Base-by-base conservation (phyloP, 129 eudicot species). In the Arctium lappa region DNA sequence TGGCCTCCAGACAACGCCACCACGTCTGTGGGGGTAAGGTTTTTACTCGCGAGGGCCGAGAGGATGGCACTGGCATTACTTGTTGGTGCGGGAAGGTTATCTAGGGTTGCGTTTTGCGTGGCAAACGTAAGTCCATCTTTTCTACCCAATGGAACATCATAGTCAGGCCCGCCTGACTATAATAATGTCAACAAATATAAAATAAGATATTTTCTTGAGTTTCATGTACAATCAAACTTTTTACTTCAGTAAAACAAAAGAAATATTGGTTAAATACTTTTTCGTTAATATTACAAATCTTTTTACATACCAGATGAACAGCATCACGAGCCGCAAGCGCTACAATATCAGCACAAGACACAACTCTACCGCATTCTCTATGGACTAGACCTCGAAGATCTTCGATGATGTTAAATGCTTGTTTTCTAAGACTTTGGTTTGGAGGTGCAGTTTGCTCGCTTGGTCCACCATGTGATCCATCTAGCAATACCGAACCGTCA, bases 301-400 rank as follows among this genome's bases (percentile, higher is more conserved):
- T 27, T 6, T 4, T 27, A 60, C 36, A 40, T 81, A 93, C 97
- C 87, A 93, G 62, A 86, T 79, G 90, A 86, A 93, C 93, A 11
- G 97, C 86, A 65, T 93, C 95, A 62, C 97, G 95, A n/a, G 95
- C 92, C 5, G 95, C 93, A 30, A 93, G 70, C 39, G 92, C 89
- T 8, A 85, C 77, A 30, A 93, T 85, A 89, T 93, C 97, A 31
- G 97, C 60, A 56, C 97, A 93, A 18, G 95, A 93, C 29, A 93
- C 97, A 15, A 91, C 90, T 72, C 89, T 85, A 39, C 97, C 95
- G 32, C 97, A 91, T 74, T 83, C 80, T 5, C 77, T 65, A 8
- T 91, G 93, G 75, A 91, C 86, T 13, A 87, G 72, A 18, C 70
- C 63, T 1, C 93, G 86, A 3, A 93, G 92, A 81, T 93, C 97